Evolutionary conservation across 2,329 filamentous ascomycete genomes (phyloP), one percentile per base, ranked within the genome.

Genomic region (Fusarium sp.): DNA sequence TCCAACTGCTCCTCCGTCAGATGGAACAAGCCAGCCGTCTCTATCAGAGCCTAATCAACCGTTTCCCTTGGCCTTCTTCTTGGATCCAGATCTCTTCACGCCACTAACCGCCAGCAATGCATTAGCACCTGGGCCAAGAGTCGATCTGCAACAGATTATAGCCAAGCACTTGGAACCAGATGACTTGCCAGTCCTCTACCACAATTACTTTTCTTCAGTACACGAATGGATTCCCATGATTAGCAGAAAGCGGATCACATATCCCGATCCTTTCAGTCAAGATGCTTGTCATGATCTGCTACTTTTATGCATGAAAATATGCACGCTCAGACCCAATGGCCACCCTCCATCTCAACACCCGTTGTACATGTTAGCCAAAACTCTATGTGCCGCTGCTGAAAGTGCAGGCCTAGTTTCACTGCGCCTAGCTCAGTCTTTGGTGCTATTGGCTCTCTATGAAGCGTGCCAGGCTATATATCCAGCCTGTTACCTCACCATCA

Each of bases 281-380:
- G 60, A 62, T 26, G 60, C 52, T 26, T 62, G 52, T 10, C 52
- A 62, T 39, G 60, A 62, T 47, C 60, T 62, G 24, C 41, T 59
- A n/a, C 32, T 62, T 20, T 59, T 62, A 34, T 59, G 60, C 52
- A 62, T 62, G 60, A 59, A 59, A n/a, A 47, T 62, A 32, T 62
- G 60, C 52, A 62, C 60, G 13, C n/a, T 47, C 32, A 39, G 34
- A 24, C 60, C 54, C 15, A 47, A 34, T 17, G 34, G 34, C 17
- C 34, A 44, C 18, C 28, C 41, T 39, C 60, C 52, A 18, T 47
- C 41, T 36, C 60, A 62, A 22, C 24, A 47, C 22, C 41, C 60
- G 7, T 39, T 59, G 22, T 62, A 62, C 14, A 39, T 28, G 14
- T 36, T 59, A 20, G 60, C 60, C 26, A 62, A 47, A 22, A n/a